Conservation (phyloP, 2,329 filamentous ascomycete species). For the Pseudogymnoascus sp. region DNA sequence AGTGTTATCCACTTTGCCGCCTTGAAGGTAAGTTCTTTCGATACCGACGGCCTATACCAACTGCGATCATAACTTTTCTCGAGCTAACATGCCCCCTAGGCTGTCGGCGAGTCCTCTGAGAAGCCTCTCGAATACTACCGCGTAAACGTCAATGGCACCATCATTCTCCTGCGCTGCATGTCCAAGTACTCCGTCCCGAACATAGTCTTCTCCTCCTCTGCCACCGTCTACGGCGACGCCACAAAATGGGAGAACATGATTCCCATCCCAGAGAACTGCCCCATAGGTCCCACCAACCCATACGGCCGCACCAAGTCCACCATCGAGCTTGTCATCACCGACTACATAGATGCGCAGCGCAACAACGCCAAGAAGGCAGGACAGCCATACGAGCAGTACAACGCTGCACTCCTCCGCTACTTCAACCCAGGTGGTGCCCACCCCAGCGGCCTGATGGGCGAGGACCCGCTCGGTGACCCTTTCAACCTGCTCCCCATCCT, state of each 20-base stretch:
- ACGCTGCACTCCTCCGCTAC: conserved; percentile 86
- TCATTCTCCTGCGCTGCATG: conserved; percentile 82
- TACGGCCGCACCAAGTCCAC: conserved; percentile 95
- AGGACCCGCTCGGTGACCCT: conserved; percentile 90
- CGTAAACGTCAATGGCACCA: conserved; percentile 90
- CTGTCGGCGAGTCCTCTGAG: conserved; percentile 89
- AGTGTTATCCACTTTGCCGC: conserved; percentile 98
- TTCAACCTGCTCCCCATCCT: conserved; percentile 93
- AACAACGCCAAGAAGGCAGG: conserved; percentile 73
- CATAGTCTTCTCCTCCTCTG: conserved; percentile 97
- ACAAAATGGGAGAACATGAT: conserved; percentile 98
- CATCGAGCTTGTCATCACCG: conserved; percentile 85
- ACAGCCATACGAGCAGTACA: conserved; percentile 74
- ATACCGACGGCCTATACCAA: neutral
- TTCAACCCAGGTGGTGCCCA: conserved; percentile 97
- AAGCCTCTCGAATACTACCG: conserved; percentile 96
- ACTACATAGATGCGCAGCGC: conserved; percentile 80
- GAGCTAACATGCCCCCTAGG: conserved; percentile 42
- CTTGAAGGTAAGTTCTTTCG: conserved; percentile 61
- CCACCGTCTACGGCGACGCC: conserved; percentile 96
- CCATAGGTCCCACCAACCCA: conserved; percentile 91
- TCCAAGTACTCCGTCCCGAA: conserved; percentile 82
- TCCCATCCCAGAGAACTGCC: conserved; percentile 93
- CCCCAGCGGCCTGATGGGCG: conserved; percentile 93
- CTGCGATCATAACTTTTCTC: neutral